Evolutionary conservation across 768 basidiomycete species (phyloP).

Genomic region (Amanita muscaria): DNA sequence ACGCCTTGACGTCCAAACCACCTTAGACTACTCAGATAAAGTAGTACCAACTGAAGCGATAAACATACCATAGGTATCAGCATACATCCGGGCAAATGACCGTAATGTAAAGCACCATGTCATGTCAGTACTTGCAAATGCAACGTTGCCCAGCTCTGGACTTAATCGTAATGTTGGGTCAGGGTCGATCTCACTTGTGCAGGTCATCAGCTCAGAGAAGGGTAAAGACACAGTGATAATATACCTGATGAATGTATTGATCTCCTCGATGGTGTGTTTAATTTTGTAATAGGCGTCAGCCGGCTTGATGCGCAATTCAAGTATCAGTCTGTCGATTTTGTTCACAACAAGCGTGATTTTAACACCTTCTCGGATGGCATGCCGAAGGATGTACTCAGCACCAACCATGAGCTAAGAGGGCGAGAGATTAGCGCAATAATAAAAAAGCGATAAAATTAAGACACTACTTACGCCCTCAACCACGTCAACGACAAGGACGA

Average conservation of each 20-base stretch:
- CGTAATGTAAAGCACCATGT: slow-evolving; percentile 93
- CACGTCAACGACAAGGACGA: slow-evolving; percentile 93
- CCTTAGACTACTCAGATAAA: slow-evolving; percentile 30
- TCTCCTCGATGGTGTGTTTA: slow-evolving; percentile 97
- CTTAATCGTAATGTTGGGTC: slow-evolving; percentile 83
- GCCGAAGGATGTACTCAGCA: slow-evolving; percentile 80
- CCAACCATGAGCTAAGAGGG: slow-evolving; percentile 76
- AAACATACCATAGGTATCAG: slow-evolving; percentile 75
- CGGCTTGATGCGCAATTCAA: slow-evolving; percentile 93
- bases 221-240: slow-evolving; percentile 11
- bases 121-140: slow-evolving; percentile 96
- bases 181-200: slow-evolving; percentile 69
- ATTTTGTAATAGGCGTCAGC: slow-evolving; percentile 98
- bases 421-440: slow-evolving; percentile 12
- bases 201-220: slow-evolving; percentile 4
- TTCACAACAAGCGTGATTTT: slow-evolving; percentile 92
- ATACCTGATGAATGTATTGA: slow-evolving; percentile 92
- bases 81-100: slow-evolving; percentile 95
- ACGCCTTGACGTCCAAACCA: slow-evolving; percentile 71
- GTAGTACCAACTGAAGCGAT: background rate
- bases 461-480: slow-evolving; percentile 78
- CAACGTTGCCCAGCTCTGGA: slow-evolving; percentile 93
- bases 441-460: slow-evolving; percentile 4
- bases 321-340: slow-evolving; percentile 95
- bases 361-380: slow-evolving; percentile 82